A percentile compares a stretch with the other conserved stretches of the same genome.
These are phyloP conservation scores for Arthromyces matolae DNA, from an alignment of 768 basidiomycete genomes.

Conservation along the genomic window DNA sequence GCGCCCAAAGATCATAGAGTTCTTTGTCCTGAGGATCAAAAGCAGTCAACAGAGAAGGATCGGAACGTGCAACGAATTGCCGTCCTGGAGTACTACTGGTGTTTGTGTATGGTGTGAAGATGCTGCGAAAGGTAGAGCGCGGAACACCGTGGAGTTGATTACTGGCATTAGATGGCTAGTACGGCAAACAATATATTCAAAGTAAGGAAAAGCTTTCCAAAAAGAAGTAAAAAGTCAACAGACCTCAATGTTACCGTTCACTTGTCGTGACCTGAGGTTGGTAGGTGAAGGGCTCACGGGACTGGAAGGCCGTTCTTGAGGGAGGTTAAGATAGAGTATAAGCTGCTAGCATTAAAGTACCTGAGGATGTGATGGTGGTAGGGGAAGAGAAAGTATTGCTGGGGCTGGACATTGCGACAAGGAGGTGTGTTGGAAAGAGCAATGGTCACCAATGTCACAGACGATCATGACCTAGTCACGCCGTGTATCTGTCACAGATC, in stretches of 20 bases:
- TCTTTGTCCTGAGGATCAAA: constrained; percentile 77
- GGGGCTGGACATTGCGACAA: constrained; percentile 8
- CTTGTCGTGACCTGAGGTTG: constrained; percentile 9
- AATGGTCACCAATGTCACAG: constrained; percentile 16
- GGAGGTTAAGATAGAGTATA: neutral
- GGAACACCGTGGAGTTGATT: constrained; percentile 21
- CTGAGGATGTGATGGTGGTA: constrained; percentile 12
- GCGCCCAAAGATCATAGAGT: constrained; percentile 75
- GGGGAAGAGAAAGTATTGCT: constrained; percentile 16
- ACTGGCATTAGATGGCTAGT: constrained; percentile 13
- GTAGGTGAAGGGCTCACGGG: constrained; percentile 18
- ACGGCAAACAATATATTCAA: constrained; percentile 1
- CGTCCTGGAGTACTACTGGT: constrained; percentile 23
- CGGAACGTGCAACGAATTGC: constrained; percentile 53
- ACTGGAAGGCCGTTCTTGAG: constrained; percentile 12
- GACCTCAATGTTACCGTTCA: constrained; percentile 9
- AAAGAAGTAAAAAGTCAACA: constrained; percentile 9
- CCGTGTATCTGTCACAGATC: constrained; percentile 26
- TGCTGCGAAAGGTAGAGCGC: constrained; percentile 29
- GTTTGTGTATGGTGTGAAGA: constrained; percentile 26
- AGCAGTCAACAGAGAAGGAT: constrained; percentile 63
- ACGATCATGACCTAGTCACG: constrained; percentile 36
- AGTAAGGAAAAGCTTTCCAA: neutral
- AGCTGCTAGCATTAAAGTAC: neutral
- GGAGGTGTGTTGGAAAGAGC: neutral